Conservation (phyloP, 768 basidiomycete genomes). For the Boletus bicolor region DNA sequence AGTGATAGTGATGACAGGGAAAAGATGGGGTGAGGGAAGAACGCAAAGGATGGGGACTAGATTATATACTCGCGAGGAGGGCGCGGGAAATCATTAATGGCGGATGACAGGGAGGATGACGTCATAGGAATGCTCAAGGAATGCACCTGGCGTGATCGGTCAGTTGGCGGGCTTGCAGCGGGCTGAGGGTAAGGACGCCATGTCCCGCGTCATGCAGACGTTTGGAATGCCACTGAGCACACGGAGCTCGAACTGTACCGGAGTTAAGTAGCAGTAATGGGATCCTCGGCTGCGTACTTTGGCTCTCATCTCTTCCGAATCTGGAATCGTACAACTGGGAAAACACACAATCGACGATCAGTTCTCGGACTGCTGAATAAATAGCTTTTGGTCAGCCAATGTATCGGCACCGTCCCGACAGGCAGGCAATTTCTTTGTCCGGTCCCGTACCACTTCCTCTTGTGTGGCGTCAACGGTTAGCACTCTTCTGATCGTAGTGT, state of each 20-base stretch:
- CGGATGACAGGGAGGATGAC: conserved; percentile 15
- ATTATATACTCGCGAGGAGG: conserved; percentile 23
- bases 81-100: conserved; percentile 4
- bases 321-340: background rate
- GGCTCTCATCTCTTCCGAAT: background rate
- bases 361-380: background rate
- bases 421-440: background rate
- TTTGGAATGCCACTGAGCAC: conserved; percentile 3
- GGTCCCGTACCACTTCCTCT: background rate
- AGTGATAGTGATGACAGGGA: conserved; percentile 13
- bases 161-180: background rate
- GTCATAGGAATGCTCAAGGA: conserved; percentile 12
- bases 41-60: background rate
- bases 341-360: background rate
- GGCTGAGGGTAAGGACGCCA: background rate
- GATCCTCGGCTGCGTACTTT: background rate
- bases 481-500: background rate
- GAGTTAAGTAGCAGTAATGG: background rate
- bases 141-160: background rate
- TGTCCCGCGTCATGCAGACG: background rate
- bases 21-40: conserved; percentile 4
- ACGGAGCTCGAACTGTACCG: background rate
- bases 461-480: too few relatives aligned
- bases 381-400: background rate
- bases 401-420: background rate